phyloP scores from a whole-genome alignment of 176 grass and related monocot species.

The Avena atlantica region DNA sequence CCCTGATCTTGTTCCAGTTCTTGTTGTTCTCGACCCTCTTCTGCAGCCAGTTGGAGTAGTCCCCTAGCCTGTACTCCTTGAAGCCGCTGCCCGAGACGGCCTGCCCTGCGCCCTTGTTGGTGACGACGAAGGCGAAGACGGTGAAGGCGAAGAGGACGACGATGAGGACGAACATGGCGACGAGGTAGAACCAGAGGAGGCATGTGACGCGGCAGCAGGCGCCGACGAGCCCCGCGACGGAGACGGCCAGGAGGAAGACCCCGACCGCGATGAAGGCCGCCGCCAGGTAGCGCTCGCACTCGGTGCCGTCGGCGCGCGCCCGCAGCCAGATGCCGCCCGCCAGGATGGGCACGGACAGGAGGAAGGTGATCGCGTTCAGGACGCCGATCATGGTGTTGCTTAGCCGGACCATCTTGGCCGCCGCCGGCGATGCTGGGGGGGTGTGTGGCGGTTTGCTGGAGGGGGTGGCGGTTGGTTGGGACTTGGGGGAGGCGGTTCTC shows the following conservation, averaged over 20 bases:
- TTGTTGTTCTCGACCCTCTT: slow-evolving; percentile 57
- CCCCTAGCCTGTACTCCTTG: slow-evolving; percentile 92
- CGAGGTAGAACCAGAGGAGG: slow-evolving; percentile 93
- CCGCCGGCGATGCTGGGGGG: not conserved
- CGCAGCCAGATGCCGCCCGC: slow-evolving; percentile 83
- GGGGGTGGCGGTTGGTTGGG: not conserved
- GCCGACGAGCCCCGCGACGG: slow-evolving; percentile 75
- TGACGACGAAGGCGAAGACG: slow-evolving; percentile 87
- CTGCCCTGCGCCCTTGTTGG: slow-evolving; percentile 79
- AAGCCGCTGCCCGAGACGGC: slow-evolving; percentile 55
- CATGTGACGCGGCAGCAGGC: slow-evolving; percentile 78
- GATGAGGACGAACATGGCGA: slow-evolving; percentile 92
- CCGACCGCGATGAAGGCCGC: slow-evolving; percentile 66
- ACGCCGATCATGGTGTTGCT: slow-evolving; percentile 91
- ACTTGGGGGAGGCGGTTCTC: too few species aligned
- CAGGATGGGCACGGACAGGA: slow-evolving; percentile 82
- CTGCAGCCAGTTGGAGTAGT: slow-evolving; percentile 94
- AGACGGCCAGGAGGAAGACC: slow-evolving; percentile 72
- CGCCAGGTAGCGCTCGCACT: slow-evolving; percentile 82
- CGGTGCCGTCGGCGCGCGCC: slow-evolving; percentile 56
- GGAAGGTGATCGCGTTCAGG: slow-evolving; percentile 80
- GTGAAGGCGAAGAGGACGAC: slow-evolving; percentile 68
- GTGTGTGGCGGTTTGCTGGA: not conserved
- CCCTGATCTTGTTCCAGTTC: slow-evolving; percentile 76
- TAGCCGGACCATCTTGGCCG: slow-evolving; percentile 59